A percentile compares a stretch with the other conserved stretches of the same genome.
phyloP scores from a whole-genome alignment of 371 early-diverging fungal species.

The Mortierella sp. region DNA sequence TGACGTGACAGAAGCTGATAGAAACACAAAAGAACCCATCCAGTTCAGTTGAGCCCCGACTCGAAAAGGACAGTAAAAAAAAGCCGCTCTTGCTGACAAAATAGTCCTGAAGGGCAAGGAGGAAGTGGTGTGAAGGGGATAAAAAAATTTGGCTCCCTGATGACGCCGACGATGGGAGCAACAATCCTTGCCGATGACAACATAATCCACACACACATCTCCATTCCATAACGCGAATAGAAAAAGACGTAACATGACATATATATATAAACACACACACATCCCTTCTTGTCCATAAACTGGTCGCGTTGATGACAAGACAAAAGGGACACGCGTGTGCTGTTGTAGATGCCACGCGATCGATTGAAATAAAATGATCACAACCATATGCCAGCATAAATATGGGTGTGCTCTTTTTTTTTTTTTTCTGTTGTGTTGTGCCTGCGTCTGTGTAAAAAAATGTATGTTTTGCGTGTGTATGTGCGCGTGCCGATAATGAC shows the following conservation, averaged over 20 bases:
- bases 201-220: background rate
- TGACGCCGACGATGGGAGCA: background rate
- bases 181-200: background rate
- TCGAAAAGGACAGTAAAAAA: background rate
- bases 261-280: too few species aligned
- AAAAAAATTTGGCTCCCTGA: background rate
- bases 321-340: background rate
- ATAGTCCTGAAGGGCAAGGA: too few species aligned
- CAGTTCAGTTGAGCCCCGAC: background rate
- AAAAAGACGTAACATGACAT: background rate
- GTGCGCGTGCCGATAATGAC: background rate
- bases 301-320: background rate
- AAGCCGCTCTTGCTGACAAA: background rate
- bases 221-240: background rate
- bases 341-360: background rate
- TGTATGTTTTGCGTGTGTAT: background rate
- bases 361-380: background rate
- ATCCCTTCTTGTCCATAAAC: too few species aligned
- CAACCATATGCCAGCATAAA: background rate
- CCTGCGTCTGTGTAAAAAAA: too few species aligned
- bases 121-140: background rate
- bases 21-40: background rate
- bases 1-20: slow-evolving; percentile 16
- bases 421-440: too few species aligned
- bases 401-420: background rate